Conservation (phyloP, 2,329 filamentous ascomycete genomes). For the Ascochyta clinopodiicola region DNA sequence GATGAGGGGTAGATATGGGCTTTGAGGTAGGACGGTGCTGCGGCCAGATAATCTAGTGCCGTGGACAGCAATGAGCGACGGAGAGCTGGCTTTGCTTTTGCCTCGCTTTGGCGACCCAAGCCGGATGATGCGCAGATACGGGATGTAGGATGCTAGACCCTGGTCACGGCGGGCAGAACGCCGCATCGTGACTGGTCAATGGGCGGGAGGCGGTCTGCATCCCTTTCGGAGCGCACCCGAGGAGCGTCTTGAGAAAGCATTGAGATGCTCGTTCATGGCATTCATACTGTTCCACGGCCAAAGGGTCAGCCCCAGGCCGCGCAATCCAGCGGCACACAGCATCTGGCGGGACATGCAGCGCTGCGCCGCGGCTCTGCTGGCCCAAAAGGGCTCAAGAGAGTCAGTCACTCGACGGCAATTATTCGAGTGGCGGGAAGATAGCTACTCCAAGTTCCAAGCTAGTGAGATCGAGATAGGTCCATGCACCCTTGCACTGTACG, state of each 20-base stretch:
- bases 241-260: constrained; percentile 8
- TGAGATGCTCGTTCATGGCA: constrained; percentile 1
- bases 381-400: constrained; percentile 12
- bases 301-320: constrained; percentile 6
- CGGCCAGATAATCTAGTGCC: constrained; percentile 23
- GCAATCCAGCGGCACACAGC: constrained; percentile 18
- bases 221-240: constrained; percentile 18
- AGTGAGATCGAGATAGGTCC: constrained; percentile 19
- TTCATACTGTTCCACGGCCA: constrained; percentile 7
- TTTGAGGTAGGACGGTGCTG: constrained; percentile 21
- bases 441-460: constrained; percentile 15
- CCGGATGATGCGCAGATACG: constrained; percentile 21
- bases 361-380: constrained; percentile 4
- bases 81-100: constrained; percentile 17
- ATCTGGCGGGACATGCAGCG: constrained; percentile 20
- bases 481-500: constrained; percentile 18
- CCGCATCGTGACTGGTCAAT: constrained; percentile 5
- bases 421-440: constrained; percentile 15
- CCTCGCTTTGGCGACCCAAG: constrained; percentile 14
- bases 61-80: constrained; percentile 21
- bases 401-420: constrained; percentile 3
- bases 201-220: background rate
- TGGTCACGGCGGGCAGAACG: constrained; percentile 13
- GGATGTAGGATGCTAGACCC: constrained; percentile 13
- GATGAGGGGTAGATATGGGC: constrained; percentile 28